Evolutionary conservation across 169 alveolate species (phyloP), one percentile per base, ranked within the genome.

Genomic region (Neospora caninum): DNA sequence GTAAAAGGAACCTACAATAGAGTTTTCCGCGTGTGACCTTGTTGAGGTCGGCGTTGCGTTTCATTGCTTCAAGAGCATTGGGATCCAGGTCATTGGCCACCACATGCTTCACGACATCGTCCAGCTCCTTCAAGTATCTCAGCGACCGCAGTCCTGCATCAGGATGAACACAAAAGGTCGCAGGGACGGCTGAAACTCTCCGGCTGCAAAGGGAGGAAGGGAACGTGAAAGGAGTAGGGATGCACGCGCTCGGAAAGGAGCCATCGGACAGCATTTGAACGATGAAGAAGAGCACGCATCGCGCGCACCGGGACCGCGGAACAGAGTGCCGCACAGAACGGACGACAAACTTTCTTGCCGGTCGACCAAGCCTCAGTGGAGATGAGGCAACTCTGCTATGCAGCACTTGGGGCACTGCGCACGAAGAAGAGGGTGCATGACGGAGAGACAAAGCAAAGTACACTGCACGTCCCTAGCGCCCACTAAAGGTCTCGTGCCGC

Each of bases 61-160:
- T 94, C 91, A 98, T 98, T 43, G 97, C 94, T 83, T 96, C 96
- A 34, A 97, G 98, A 1, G 99, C 99, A 36, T 95, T 67, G 36
- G 98, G 97, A 93, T 97, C 99, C 86, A 97, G 87, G 91, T 98
- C 99, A 95, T 98, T 98, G 31, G 98, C 98, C 38, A 96, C 93
- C 69, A 97, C 96, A 80, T 91, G 88, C 27, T 86, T 92, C 53
- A 98, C 95, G 64, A 94, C 94, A 41, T 45, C 94, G 29, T 87
- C 83, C 58, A 98, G 94, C 96, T 98, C 99, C 82, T 95, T 96
- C 88, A 96, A 87, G 94, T 98, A 98, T 54, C 99, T 95, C 54
- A 98, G 96, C 25, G 98, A 95, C 67, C 99, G 93, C 64, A 98
- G 95, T 7, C 99, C 99, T 34, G 98, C 96, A 27, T 99, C 98